Percentiles rank a stretch among this genome's conserved stretches.
These are phyloP conservation scores for Ajuga chamaepitys DNA, from an alignment of 257 asterid species.

Conservation along the genomic window DNA sequence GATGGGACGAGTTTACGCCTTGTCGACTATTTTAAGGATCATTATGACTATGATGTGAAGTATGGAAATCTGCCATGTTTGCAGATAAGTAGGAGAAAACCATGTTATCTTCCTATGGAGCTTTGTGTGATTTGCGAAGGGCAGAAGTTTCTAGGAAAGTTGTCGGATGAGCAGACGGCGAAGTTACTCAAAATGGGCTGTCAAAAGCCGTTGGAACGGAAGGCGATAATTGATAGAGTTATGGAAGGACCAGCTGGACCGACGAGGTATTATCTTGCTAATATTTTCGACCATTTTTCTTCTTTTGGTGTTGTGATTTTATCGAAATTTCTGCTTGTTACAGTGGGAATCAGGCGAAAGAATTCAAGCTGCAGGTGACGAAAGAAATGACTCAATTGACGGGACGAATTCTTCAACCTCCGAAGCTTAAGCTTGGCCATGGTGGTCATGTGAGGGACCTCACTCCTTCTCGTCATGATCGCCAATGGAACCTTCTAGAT, in stretches of 20 bases:
- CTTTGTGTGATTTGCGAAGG: conserved; percentile 96
- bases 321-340: neutral
- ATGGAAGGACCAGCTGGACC: conserved; percentile 94
- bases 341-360: conserved; percentile 68
- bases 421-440: conserved; percentile 84
- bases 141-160: conserved; percentile 92
- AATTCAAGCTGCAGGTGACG: conserved; percentile 62
- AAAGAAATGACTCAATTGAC: conserved; percentile 70
- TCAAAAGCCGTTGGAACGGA: conserved; percentile 69
- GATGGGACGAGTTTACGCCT: conserved; percentile 57
- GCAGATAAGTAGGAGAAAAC: conserved; percentile 80
- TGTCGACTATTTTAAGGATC: conserved; percentile 70
- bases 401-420: conserved; percentile 91
- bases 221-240: conserved; percentile 56
- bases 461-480: conserved; percentile 73
- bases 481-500: conserved; percentile 89
- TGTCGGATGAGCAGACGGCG: conserved; percentile 88
- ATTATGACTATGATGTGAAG: conserved; percentile 66
- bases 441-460: conserved; percentile 68
- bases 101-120: conserved; percentile 94
- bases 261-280: conserved; percentile 44
- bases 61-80: conserved; percentile 77
- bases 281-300: neutral
- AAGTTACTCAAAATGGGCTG: conserved; percentile 84
- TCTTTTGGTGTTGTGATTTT: neutral